Conservation (phyloP, 1,284 basidiomycete genomes). For the Fistulina hepatica region DNA sequence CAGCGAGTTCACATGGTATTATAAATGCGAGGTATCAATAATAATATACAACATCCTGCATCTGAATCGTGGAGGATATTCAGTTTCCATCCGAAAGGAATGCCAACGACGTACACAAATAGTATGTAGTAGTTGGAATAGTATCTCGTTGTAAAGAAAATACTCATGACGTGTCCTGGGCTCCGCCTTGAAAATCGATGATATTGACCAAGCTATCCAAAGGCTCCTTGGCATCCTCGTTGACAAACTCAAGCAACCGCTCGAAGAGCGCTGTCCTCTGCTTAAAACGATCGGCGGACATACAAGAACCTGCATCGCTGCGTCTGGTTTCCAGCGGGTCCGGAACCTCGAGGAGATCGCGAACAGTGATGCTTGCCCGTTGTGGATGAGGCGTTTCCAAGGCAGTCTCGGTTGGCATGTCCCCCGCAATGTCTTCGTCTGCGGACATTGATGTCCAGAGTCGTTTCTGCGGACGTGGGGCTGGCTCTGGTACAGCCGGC, state of each 20-base stretch:
- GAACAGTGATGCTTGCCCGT: conserved; percentile 16
- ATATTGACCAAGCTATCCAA: conserved; percentile 43
- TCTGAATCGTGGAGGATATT: too few species aligned
- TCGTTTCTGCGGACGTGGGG: conserved; percentile 26
- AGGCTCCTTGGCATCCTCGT: conserved; percentile 54
- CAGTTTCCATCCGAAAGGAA: too few species aligned
- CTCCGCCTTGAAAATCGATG: conserved; percentile 23
- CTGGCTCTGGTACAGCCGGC: conserved; percentile 13
- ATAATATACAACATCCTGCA: too few species aligned
- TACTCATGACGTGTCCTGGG: too few species aligned
- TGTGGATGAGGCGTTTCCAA: background rate
- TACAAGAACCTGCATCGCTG: conserved; percentile 19
- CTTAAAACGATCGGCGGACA: conserved; percentile 32
- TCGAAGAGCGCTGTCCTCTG: conserved; percentile 64
- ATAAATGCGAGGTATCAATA: too few species aligned
- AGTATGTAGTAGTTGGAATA: too few species aligned
- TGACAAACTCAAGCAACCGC: conserved; percentile 48
- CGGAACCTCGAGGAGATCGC: conserved; percentile 21
- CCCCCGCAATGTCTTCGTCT: conserved; percentile 11
- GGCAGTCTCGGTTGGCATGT: conserved; percentile 9
- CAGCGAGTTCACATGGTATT: too few species aligned
- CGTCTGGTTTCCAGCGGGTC: conserved; percentile 20
- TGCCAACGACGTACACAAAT: too few species aligned
- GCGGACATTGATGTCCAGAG: conserved; percentile 21
- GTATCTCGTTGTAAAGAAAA: too few species aligned